Evolutionary conservation across 176 grass and related monocot species (phyloP).

Genomic region (Melocanna baccifera): DNA sequence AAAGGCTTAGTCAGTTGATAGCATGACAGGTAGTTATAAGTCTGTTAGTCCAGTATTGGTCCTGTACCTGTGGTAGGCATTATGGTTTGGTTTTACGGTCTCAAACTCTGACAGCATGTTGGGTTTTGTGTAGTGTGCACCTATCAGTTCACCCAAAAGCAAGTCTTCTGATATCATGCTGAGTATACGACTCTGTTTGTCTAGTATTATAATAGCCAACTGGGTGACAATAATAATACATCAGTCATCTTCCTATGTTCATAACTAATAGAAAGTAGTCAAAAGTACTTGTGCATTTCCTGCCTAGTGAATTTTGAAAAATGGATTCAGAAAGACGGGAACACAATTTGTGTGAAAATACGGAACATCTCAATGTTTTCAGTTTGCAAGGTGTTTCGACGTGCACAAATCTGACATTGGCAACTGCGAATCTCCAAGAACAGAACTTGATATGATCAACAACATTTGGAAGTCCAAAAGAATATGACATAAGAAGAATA

Average conservation of each 20-base stretch:
- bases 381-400: background rate
- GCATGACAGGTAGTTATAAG: no score
- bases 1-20: no score
- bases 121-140: background rate
- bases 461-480: background rate
- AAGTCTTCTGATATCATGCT: background rate
- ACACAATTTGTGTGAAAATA: background rate
- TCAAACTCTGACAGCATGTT: background rate
- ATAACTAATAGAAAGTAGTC: background rate
- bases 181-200: background rate
- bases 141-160: background rate
- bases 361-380: background rate
- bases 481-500: background rate
- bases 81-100: background rate
- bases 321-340: background rate
- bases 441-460: background rate
- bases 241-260: background rate
- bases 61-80: background rate
- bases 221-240: background rate
- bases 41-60: background rate
- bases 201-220: background rate
- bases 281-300: background rate
- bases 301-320: background rate
- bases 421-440: background rate
- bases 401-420: background rate